These are phyloP conservation scores for Urochloa ruziziensis DNA, from an alignment of 176 grass and related monocot species.

Conservation along the genomic window DNA sequence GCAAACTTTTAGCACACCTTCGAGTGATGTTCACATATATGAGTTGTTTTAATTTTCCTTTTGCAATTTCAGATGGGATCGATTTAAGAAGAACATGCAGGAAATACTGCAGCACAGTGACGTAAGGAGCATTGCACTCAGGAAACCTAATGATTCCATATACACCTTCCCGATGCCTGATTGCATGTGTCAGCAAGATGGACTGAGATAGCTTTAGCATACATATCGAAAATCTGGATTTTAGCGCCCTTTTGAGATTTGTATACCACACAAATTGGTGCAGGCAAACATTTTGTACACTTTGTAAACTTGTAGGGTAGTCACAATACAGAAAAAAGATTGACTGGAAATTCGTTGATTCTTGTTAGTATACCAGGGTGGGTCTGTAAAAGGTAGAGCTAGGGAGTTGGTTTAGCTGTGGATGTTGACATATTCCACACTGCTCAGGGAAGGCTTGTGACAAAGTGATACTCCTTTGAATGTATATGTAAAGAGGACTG, in stretches of 20 bases:
- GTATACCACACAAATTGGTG: background rate
- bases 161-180: slow-evolving; percentile 89
- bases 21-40: background rate
- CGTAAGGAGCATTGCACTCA: slow-evolving; percentile 51
- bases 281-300: slow-evolving; percentile 30
- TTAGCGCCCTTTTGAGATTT: background rate
- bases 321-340: slow-evolving; percentile 30
- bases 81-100: slow-evolving; percentile 85
- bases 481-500: slow-evolving; percentile 31
- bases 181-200: slow-evolving; percentile 77
- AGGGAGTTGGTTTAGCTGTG: background rate
- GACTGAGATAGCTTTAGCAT: slow-evolving; percentile 23
- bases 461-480: background rate
- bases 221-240: background rate
- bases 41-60: background rate
- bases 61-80: slow-evolving; percentile 68
- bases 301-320: slow-evolving; percentile 63
- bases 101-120: slow-evolving; percentile 84
- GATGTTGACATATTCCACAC: slow-evolving; percentile 11
- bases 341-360: slow-evolving; percentile 18
- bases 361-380: slow-evolving; percentile 11
- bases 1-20: background rate
- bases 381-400: slow-evolving; percentile 16
- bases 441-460: background rate
- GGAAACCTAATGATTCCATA: slow-evolving; percentile 76